Conservation (phyloP, 768 basidiomycete genomes). For the Harrya chromipes region DNA sequence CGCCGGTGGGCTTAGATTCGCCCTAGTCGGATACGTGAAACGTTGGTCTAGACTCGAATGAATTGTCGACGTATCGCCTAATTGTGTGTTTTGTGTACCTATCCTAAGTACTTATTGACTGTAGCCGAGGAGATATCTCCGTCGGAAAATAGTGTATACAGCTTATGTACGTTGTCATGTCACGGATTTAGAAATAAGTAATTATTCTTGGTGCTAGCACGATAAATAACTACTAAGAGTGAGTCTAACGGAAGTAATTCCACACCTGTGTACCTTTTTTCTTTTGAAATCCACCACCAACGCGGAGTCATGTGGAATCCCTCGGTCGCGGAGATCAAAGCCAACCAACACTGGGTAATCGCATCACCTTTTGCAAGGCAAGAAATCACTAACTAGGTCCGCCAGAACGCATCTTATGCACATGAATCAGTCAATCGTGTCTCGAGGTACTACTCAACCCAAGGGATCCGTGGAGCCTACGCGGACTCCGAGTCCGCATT, state of each 20-base stretch:
- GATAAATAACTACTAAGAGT: neutral
- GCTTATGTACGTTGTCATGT: neutral
- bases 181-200: conserved; percentile 3
- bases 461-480: conserved; percentile 25
- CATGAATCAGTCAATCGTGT: conserved; percentile 1
- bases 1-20: neutral
- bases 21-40: conserved; percentile 2
- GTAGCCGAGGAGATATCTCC: conserved; percentile 26
- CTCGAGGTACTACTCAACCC: conserved; percentile 10
- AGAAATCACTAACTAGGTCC: neutral
- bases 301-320: conserved; percentile 7
- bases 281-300: neutral
- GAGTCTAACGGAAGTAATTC: conserved; percentile 30
- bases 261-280: conserved; percentile 10
- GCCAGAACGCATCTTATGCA: too few relatives aligned
- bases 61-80: conserved; percentile 17
- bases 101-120: conserved; percentile 20
- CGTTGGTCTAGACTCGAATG: conserved; percentile 11
- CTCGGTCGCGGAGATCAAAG: conserved; percentile 31
- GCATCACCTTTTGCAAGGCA: conserved; percentile 2
- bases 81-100: conserved; percentile 21
- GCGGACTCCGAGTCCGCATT: neutral
- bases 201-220: conserved; percentile 11
- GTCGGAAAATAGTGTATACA: conserved; percentile 17
- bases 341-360: conserved; percentile 5